Evolutionary conservation across 306 rosid genomes (phyloP), one percentile per base, ranked within the genome.

Genomic region (Cicer yamashitae): DNA sequence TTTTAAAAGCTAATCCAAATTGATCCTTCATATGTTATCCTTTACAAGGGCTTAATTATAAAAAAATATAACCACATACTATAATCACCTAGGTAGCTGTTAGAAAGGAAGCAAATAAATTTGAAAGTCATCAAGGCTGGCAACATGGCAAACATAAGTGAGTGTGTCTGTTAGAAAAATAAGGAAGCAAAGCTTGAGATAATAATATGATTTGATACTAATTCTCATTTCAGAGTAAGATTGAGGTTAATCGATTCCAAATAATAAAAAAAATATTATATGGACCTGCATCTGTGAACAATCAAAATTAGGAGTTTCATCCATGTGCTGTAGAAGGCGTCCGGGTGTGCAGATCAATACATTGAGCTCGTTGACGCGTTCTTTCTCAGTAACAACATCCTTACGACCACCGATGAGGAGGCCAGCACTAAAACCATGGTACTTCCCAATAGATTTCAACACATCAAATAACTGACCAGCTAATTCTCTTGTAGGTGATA

Each of bases 241-340:
- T 63, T 10, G 37, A 8, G n/a, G 47, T 13, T 39, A 41, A 30
- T 57, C 12, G 7, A 75, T 37, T 48, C 56, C 40, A 61, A 18
- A 40, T 20, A 48, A 20, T 2, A 57, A 13, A 73, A 7, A 41
- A 46, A 57, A 41, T 0, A 60, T 51, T 73, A 60, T 77, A 72
- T 14, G 70, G 84, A 94, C 98, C 96, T 94, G 89, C 80, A 92
- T 84, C 78, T 83, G 89, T 25, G 98, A 89, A 76, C 99, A 94
- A 56, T 92, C 98, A 87, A 94, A 92, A 79, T 94, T 86, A 64
- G 90, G 91, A 70, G 91, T 94, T 89, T 92, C 96, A 56, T 94
- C 96, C 99, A 94, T 90, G 86, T 92, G 99, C 73, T 92, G 99
- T 43, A 92, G 87, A 76, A 94, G 92, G 52, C 99, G 86, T 67